These are phyloP conservation scores for Magnaporthiopsis poae DNA, from an alignment of 2,329 filamentous ascomycete genomes.

Conservation along the genomic window DNA sequence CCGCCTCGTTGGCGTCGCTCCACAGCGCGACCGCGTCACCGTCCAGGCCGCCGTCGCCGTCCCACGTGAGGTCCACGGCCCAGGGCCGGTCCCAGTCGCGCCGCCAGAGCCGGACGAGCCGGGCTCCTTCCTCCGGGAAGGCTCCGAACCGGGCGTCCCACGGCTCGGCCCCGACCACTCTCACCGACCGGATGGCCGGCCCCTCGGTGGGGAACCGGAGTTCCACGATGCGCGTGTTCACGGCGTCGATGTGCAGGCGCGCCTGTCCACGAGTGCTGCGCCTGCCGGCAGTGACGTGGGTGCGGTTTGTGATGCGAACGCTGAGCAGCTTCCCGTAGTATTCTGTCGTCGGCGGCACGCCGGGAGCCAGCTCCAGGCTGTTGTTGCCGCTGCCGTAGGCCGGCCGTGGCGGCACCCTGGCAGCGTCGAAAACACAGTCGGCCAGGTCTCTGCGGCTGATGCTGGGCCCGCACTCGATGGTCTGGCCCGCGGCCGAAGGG, in stretches of 20 bases:
- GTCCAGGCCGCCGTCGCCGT: conserved; percentile 31
- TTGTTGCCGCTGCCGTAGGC: conserved; percentile 29
- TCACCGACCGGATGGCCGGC: conserved; percentile 44
- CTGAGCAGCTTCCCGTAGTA: conserved; percentile 52
- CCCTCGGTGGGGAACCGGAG: conserved; percentile 52
- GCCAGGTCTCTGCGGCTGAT: conserved; percentile 39
- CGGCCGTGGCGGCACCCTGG: conserved; percentile 50
- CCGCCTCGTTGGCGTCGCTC: conserved; percentile 67
- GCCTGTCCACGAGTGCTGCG: conserved; percentile 30
- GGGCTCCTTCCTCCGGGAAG: conserved; percentile 46
- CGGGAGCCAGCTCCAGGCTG: conserved; percentile 5
- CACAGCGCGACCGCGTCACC: conserved; percentile 71
- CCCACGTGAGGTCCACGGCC: conserved; percentile 65
- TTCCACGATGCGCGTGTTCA: conserved; percentile 70
- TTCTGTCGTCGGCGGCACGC: conserved; percentile 20
- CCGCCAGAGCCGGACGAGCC: conserved; percentile 61
- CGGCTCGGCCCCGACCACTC: conserved; percentile 51
- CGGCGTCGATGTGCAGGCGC: conserved; percentile 55
- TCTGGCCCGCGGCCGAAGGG: conserved; percentile 58
- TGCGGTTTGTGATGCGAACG: conserved; percentile 40
- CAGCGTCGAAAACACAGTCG: conserved; percentile 63
- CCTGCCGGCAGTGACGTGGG: conserved; percentile 21
- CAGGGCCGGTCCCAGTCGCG: conserved; percentile 69
- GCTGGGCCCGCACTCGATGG: conserved; percentile 41
- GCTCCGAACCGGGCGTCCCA: conserved; percentile 57